These are phyloP conservation scores for Glycyrrhiza uralensis DNA, from an alignment of 306 rosid genomes.

Conservation along the genomic window DNA sequence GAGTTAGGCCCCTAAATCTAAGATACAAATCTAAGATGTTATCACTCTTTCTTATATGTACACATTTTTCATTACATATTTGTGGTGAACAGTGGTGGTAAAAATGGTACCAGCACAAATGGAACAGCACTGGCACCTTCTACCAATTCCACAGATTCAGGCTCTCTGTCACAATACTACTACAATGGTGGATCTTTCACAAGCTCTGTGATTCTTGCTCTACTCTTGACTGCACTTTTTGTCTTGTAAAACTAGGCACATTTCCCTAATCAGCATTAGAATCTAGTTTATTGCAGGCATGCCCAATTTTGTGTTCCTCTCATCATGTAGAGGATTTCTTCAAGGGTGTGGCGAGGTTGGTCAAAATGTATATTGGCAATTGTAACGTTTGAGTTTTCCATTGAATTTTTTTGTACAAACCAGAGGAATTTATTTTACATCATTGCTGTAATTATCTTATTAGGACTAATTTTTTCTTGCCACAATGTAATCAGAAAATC, in stretches of 20 bases:
- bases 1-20: too few species aligned
- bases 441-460: constrained; percentile 32
- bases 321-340: constrained; percentile 36
- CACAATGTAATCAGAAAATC: background rate
- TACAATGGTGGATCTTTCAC: constrained; percentile 41
- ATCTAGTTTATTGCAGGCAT: constrained; percentile 40
- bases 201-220: constrained; percentile 44
- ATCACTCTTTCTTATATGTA: background rate
- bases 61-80: background rate
- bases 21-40: too few species aligned
- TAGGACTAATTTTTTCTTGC: constrained; percentile 1
- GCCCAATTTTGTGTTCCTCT: constrained; percentile 79
- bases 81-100: constrained; percentile 51
- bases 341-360: constrained; percentile 43
- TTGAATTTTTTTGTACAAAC: constrained; percentile 50
- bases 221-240: constrained; percentile 41
- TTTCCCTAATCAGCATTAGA: constrained; percentile 28
- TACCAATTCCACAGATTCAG: constrained; percentile 57
- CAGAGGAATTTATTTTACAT: constrained; percentile 26
- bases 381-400: constrained; percentile 35
- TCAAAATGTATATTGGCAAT: constrained; percentile 38
- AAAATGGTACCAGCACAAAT: constrained; percentile 50
- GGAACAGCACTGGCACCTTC: constrained; percentile 79
- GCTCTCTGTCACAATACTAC: constrained; percentile 39
- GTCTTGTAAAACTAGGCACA: constrained; percentile 41